These are phyloP conservation scores for Starmerella gropengiesseri DNA, from an alignment of 805 yeast species.

Conservation along the genomic window DNA sequence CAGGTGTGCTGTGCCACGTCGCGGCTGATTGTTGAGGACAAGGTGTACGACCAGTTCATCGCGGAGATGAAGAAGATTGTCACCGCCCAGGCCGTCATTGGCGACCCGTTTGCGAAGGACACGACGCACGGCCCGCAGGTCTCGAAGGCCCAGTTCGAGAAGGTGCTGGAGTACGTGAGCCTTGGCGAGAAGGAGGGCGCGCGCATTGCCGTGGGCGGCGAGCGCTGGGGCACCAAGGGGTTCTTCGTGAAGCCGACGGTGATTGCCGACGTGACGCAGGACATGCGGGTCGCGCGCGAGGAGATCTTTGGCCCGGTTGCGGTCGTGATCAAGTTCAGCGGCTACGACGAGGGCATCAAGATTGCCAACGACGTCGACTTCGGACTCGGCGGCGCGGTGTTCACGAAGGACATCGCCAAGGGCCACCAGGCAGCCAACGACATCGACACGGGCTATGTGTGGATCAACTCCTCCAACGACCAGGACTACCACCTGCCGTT, in stretches of 20 bases:
- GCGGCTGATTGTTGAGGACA: slow-evolving; percentile 78
- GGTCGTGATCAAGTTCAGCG: slow-evolving; percentile 66
- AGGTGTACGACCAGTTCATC: slow-evolving; percentile 66
- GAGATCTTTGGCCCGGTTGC: slow-evolving; percentile 96
- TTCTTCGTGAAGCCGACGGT: slow-evolving; percentile 57
- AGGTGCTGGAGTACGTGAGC: slow-evolving; percentile 65
- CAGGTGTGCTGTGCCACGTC: slow-evolving; percentile 95
- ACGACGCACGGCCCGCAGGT: slow-evolving; percentile 90
- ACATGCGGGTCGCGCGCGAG: slow-evolving; percentile 67
- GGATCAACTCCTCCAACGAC: slow-evolving; percentile 86
- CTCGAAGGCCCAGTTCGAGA: slow-evolving; percentile 64
- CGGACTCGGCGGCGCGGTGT: slow-evolving; percentile 73
- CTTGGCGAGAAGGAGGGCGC: slow-evolving; percentile 68
- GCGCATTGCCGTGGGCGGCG: slow-evolving; percentile 71
- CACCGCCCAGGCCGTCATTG: slow-evolving; percentile 44
- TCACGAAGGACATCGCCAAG: slow-evolving; percentile 62
- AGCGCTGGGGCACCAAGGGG: slow-evolving; percentile 51
- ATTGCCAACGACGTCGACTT: slow-evolving; percentile 72
- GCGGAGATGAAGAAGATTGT: slow-evolving; percentile 46
- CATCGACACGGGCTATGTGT: slow-evolving; percentile 78
- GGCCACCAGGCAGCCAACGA: slow-evolving; percentile 65
- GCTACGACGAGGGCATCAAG: slow-evolving; percentile 68
- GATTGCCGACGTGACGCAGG: slow-evolving; percentile 67
- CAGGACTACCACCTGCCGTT: slow-evolving; percentile 82
- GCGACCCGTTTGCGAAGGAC: slow-evolving; percentile 72